These are phyloP conservation scores for Fusarium verrucosum DNA, from an alignment of 2,329 filamentous ascomycete genomes.

Conservation along the genomic window DNA sequence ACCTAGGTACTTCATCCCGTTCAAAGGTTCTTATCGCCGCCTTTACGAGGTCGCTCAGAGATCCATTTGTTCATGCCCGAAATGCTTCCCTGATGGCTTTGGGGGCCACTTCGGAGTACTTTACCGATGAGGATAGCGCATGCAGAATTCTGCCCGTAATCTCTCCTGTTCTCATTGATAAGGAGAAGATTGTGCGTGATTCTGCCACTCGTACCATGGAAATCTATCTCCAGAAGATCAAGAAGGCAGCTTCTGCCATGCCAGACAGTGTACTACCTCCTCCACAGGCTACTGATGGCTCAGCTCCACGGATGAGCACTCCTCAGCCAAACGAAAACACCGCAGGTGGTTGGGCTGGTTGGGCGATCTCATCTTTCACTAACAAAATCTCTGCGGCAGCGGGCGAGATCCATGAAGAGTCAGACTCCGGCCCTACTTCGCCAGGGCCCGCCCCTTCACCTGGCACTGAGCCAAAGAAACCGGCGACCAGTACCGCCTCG, in stretches of 20 bases:
- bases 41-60: conserved; percentile 86
- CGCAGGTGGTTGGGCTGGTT: conserved; percentile 79
- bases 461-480: conserved; percentile 50
- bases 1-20: conserved; percentile 79
- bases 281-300: conserved; percentile 61
- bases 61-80: conserved; percentile 93
- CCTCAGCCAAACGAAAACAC: conserved; percentile 69
- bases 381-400: conserved; percentile 88
- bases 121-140: conserved; percentile 90
- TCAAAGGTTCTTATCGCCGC: conserved; percentile 93
- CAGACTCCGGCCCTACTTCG: conserved; percentile 55
- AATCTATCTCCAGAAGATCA: conserved; percentile 81
- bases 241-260: conserved; percentile 79
- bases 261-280: conserved; percentile 82
- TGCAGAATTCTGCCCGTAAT: conserved; percentile 83
- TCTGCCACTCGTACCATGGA: conserved; percentile 92
- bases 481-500: conserved; percentile 63
- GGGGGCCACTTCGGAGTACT: conserved; percentile 84
- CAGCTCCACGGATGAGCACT: conserved; percentile 79
- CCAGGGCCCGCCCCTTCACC: conserved; percentile 55
- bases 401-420: conserved; percentile 80
- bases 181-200: conserved; percentile 93
- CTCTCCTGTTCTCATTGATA: conserved; percentile 87
- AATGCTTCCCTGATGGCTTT: conserved; percentile 90
- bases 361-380: conserved; percentile 98